Percentiles rank a stretch among this genome's conserved stretches.
Evolutionary conservation across 1,284 basidiomycete species (phyloP).

Genomic region (Boletellus deceptivus): DNA sequence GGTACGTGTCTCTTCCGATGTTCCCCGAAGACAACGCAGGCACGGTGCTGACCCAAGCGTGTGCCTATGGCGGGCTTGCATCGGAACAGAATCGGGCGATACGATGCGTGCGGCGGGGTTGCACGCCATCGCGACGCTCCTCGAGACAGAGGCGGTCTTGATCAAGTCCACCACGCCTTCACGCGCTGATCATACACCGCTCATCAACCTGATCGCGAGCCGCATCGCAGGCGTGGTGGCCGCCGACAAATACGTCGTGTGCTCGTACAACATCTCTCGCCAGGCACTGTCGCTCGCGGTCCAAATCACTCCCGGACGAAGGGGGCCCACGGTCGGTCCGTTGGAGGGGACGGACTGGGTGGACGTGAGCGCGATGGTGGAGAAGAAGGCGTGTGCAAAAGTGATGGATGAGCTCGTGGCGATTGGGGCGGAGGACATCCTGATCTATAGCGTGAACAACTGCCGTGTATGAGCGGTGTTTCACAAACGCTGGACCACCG

Average conservation of each 20-base stretch:
- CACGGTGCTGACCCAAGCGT: no score
- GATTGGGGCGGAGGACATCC: constrained; percentile 86
- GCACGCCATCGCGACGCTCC: constrained; percentile 87
- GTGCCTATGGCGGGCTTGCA: no score
- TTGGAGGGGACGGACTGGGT: constrained; percentile 87
- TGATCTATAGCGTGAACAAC: constrained; percentile 90
- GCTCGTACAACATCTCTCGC: constrained; percentile 88
- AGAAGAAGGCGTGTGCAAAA: constrained; percentile 77
- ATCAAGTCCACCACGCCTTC: constrained; percentile 79
- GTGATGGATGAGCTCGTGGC: constrained; percentile 89
- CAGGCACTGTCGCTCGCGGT: constrained; percentile 63
- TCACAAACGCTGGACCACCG: not conserved
- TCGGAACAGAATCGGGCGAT: constrained; percentile 85
- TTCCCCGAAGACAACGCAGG: no score
- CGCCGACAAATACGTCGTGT: constrained; percentile 84
- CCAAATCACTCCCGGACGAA: constrained; percentile 82
- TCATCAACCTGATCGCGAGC: constrained; percentile 81
- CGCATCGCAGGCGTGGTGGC: constrained; percentile 95
- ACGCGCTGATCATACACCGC: constrained; percentile 62
- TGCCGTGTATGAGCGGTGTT: constrained; percentile 67
- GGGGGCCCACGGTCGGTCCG: constrained; percentile 88
- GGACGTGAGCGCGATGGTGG: constrained; percentile 91
- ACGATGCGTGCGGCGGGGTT: constrained; percentile 99
- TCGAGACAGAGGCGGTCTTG: constrained; percentile 90
- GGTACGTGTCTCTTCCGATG: constrained; percentile 49